These are phyloP conservation scores for Lentithecium fluviatile DNA, from an alignment of 495 filamentous ascomycete genomes.

Conservation along the genomic window DNA sequence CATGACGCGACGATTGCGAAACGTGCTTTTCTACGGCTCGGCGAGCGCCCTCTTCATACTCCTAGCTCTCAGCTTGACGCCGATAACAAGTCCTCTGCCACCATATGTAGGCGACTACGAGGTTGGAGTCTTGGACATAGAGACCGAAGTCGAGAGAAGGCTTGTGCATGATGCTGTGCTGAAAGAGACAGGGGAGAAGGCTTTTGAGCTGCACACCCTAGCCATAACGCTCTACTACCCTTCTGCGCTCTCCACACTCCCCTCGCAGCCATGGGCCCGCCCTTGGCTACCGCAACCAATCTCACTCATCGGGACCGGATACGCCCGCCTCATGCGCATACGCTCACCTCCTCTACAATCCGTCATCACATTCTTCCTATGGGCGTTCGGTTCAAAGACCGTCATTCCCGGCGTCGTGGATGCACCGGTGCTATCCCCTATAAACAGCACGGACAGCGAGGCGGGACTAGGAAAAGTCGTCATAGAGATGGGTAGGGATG, in stretches of 20 bases:
- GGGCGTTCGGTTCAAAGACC: conserved; percentile 46
- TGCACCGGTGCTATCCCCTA: conserved; percentile 17
- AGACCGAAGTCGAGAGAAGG: conserved; percentile 24
- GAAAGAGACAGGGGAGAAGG: conserved; percentile 27
- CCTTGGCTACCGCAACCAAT: conserved; percentile 53
- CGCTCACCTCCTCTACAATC: conserved; percentile 42
- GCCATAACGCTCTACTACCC: conserved; percentile 34
- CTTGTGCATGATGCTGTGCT: conserved; percentile 30
- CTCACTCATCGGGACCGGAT: conserved; percentile 49
- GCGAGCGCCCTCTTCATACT: conserved; percentile 15
- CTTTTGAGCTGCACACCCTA: conserved; percentile 29
- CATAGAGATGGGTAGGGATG: not conserved
- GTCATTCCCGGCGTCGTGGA: conserved; percentile 24
- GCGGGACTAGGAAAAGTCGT: conserved; percentile 1
- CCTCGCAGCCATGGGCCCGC: conserved; percentile 35
- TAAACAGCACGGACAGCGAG: not conserved
- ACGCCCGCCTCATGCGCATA: conserved; percentile 43
- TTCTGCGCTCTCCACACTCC: not conserved
- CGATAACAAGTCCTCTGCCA: conserved; percentile 14
- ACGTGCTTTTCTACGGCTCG: conserved; percentile 10
- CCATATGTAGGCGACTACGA: conserved; percentile 19
- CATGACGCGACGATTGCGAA: not conserved
- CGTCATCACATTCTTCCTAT: conserved; percentile 48
- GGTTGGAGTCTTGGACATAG: conserved; percentile 29
- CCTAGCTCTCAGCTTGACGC: conserved; percentile 15